Percentiles rank a stretch among this genome's conserved stretches.
These are phyloP conservation scores for Aspergillus sclerotioniger DNA, from an alignment of 495 filamentous ascomycete species.

Conservation along the genomic window DNA sequence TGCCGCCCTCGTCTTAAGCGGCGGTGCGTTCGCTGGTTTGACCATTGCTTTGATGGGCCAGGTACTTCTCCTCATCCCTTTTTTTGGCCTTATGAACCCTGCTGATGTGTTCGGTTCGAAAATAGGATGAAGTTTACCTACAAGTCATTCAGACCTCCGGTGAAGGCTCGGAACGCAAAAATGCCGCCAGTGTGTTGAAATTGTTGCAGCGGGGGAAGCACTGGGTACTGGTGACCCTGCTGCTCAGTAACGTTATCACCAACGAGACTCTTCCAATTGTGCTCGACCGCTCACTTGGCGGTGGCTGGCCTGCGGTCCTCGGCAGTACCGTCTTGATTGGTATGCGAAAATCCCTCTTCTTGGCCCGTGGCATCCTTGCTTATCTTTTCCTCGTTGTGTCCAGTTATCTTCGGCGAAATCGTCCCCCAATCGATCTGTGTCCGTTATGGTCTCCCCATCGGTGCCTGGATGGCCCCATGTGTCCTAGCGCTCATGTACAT, in stretches of 20 bases:
- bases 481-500: conserved; percentile 90
- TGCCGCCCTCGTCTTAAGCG: conserved; percentile 73
- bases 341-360: conserved; percentile 39
- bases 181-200: conserved; percentile 76
- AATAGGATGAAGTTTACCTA: conserved; percentile 88
- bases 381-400: not conserved
- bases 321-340: conserved; percentile 91
- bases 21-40: conserved; percentile 93
- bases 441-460: conserved; percentile 94
- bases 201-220: conserved; percentile 89
- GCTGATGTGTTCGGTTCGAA: conserved; percentile 1
- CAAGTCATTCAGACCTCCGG: conserved; percentile 89
- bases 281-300: conserved; percentile 87
- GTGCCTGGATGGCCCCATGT: conserved; percentile 87
- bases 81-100: not conserved
- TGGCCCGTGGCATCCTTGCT: not conserved
- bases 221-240: conserved; percentile 96
- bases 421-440: conserved; percentile 96
- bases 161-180: conserved; percentile 73
- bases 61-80: conserved; percentile 16
- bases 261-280: conserved; percentile 97
- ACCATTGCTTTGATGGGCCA: conserved; percentile 80
- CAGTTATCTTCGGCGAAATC: conserved; percentile 97
- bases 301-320: conserved; percentile 90
- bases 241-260: conserved; percentile 95